phyloP scores from a whole-genome alignment of 768 basidiomycete species.

The Hysterangium stoloniferum region DNA sequence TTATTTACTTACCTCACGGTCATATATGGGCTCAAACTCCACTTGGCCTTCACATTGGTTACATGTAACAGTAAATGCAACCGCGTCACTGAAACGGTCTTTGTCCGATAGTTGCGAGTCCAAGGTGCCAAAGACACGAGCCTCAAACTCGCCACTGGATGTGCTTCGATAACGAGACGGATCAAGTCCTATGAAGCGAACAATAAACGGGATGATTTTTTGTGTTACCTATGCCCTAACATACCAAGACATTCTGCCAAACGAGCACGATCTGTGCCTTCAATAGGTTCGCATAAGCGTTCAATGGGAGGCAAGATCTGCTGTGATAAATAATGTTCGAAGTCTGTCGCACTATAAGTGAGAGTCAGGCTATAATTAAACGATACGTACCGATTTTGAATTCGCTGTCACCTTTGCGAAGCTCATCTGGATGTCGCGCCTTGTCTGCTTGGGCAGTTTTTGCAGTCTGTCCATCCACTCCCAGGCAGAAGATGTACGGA shows the following conservation, averaged over 20 bases:
- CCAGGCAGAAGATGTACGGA: slow-evolving; percentile 87
- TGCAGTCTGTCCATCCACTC: slow-evolving; percentile 60
- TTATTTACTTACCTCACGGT: slow-evolving; percentile 43
- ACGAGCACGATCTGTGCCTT: slow-evolving; percentile 87
- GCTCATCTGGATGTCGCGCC: slow-evolving; percentile 91
- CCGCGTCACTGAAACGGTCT: slow-evolving; percentile 76
- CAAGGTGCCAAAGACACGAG: slow-evolving; percentile 65
- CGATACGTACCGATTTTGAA: slow-evolving; percentile 60
- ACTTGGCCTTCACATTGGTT: slow-evolving; percentile 57
- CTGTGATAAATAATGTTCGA: slow-evolving; percentile 82
- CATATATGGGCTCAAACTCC: slow-evolving; percentile 50
- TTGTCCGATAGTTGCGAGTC: slow-evolving; percentile 86
- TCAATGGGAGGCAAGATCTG: slow-evolving; percentile 94
- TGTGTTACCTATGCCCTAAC: slow-evolving; percentile 18
- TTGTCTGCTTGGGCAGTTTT: slow-evolving; percentile 80
- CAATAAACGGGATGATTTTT: neutral
- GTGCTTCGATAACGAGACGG: slow-evolving; percentile 45
- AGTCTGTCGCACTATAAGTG: slow-evolving; percentile 45
- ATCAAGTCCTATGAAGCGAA: slow-evolving; percentile 53
- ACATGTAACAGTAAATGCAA: slow-evolving; percentile 70
- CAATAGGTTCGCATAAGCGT: slow-evolving; percentile 91
- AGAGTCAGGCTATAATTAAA: neutral
- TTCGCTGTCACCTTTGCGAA: slow-evolving; percentile 57
- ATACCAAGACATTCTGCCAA: slow-evolving; percentile 92
- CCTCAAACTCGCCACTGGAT: slow-evolving; percentile 37